Base-by-base conservation (phyloP, 2,329 filamentous ascomycete species). In the Neofusicoccum ribis region DNA sequence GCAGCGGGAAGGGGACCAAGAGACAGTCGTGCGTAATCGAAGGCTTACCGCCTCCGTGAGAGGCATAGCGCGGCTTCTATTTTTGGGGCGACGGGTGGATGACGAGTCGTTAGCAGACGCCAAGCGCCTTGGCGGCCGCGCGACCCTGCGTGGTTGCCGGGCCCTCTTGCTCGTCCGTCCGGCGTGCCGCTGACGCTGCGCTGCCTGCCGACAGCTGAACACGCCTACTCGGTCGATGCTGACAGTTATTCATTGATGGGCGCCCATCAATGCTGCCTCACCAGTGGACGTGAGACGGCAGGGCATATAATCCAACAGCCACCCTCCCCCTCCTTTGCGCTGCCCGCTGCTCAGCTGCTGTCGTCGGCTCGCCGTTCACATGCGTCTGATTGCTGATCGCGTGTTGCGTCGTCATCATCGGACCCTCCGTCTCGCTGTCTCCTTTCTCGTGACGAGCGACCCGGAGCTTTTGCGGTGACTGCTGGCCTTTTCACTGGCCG, bases 1-100 rank as follows among this genome's bases (percentile, higher is more conserved):
- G 54, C 54, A 59, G 54, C 54, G 54, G 54, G 54, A 44, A 37
- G 36, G 31, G 51, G 37, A 41, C 51, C n/a, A 27, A 41, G 51
- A 27, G 37, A 27, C 51, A 41, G 54, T 58, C 37, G 41, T 60
- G 56, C 56, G 56, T 60, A 60, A 60, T 49, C 31, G 3, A 7
- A 14, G 27, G 56, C 56, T 60, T 34, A 60, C 56, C 56, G 56
- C 56, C 56, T 47, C 43, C 56, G 27, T 11, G 37, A 8, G 5
- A 15, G 31, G 56, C n/a, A 37, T 36, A 31, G 56, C 31, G 56
- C 9, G n/a, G n/a, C 17, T 58, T 5, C 56, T 60, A 60, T 23
- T 23, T 23, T 34, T 47, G 37, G 34, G 9, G 15, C 12, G 56
- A 47, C 43, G 23, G 27, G 14, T 31, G 12, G 31, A 47, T 47